Evolutionary conservation across 345 rosid genomes (phyloP), one percentile per base, ranked within the genome.

Genomic region (Eucalyptus polybractea): DNA sequence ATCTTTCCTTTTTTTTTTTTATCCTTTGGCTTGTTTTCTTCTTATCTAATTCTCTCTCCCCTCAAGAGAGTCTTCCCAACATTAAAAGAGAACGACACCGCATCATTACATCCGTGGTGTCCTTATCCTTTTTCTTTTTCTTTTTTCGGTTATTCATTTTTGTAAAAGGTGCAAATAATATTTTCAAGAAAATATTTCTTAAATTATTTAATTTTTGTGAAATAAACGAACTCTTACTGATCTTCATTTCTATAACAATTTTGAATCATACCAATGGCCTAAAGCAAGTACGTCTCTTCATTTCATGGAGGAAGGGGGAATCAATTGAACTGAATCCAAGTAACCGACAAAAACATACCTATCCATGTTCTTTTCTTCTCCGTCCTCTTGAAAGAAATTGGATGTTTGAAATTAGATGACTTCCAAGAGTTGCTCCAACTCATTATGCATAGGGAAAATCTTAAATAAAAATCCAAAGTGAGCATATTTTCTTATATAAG

Each of bases 111-210:
- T 53, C 0, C 5, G 0, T 7, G 56, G 2, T 19, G 6, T 56
- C 6, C 27, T 56, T 56, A 56, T 56, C 5, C 1, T 8, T 2
- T 22, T 7, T 8, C 24, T 22, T 21, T 8, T 4, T 22, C 0
- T 22, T 56, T 9, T 56, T 24, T 21, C 0, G 0, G 24, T 56
- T 2, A 2, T 56, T 56, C 29, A 24, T 56, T 56, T 56, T 56
- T 56, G 12, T 56, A 24, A 24, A 22, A 19, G 5, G 0, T 4
- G 6, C 6, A 1, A 0, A 22, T 2, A 0, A 24, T 0, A 56
- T 56, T 56, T 24, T 56, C 0, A 56, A 4, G 1, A 9, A 22
- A 56, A 56, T 22, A 2, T 8, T 22, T 56, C 1, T 9, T 0
- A 8, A 56, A 56, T 56, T 0, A 56, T 9, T 56, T 21, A 56